Conservation (phyloP, 495 filamentous ascomycete genomes). For the Penicillium cinerascens region DNA sequence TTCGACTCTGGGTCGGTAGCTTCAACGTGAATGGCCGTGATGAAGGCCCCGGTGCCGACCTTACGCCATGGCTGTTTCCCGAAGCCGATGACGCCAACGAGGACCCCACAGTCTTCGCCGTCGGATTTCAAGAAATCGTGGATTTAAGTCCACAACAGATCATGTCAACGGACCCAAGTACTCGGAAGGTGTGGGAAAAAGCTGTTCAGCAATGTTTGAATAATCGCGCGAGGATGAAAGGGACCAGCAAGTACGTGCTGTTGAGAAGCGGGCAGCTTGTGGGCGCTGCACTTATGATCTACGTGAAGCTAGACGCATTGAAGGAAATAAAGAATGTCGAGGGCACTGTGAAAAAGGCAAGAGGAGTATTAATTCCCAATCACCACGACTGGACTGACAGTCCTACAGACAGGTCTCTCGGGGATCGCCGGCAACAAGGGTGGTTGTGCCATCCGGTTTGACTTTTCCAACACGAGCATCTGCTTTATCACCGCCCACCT, state of each 20-base stretch:
- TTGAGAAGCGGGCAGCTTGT: slow-evolving; percentile 92
- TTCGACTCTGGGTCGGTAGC: slow-evolving; percentile 76
- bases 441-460: slow-evolving; percentile 92
- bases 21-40: slow-evolving; percentile 93
- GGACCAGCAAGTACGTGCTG: slow-evolving; percentile 77
- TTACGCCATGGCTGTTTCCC: slow-evolving; percentile 80
- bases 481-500: slow-evolving; percentile 98
- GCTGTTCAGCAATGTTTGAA: slow-evolving; percentile 79
- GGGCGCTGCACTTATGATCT: slow-evolving; percentile 87
- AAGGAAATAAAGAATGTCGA: slow-evolving; percentile 91
- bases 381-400: slow-evolving; percentile 4
- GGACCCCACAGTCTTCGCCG: slow-evolving; percentile 61
- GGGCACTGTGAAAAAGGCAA: slow-evolving; percentile 84
- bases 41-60: slow-evolving; percentile 69
- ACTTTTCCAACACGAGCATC: slow-evolving; percentile 87
- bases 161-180: slow-evolving; percentile 92
- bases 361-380: background rate
- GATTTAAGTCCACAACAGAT: slow-evolving; percentile 96
- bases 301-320: slow-evolving; percentile 73
- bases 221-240: slow-evolving; percentile 53
- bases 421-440: slow-evolving; percentile 98
- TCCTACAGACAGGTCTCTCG: slow-evolving; percentile 76
- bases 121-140: slow-evolving; percentile 98
- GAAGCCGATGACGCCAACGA: slow-evolving; percentile 38
- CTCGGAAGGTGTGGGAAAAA: slow-evolving; percentile 80